Base-by-base conservation (phyloP, 2,329 filamentous ascomycete species). In the Fusarium floridanum region DNA sequence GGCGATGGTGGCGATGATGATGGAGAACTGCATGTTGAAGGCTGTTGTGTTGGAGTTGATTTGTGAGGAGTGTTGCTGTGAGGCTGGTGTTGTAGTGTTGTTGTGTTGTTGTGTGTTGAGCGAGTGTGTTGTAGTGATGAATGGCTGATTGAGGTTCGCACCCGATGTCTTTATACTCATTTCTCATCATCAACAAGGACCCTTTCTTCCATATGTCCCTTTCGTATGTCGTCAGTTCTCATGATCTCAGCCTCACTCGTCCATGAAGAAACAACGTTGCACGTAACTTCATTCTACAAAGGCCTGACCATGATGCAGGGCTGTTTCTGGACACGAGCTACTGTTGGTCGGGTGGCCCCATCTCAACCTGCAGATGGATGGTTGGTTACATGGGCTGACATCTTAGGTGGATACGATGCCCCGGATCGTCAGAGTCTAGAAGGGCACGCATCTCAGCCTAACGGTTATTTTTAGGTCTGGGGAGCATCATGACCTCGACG, bases 1-100 rank as follows among this genome's bases (percentile, higher is more conserved):
- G 56, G 36, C 20, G 24, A 60, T 41, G 29, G 56, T 16, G 14
- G 55, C n/a, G 20, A 60, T 27, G 36, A 60, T 60, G 56, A 36
- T 32, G 36, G 56, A 41, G 56, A 63, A 53, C 41, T 63, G 61
- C 61, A 36, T 50, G 48, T 50, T 50, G 53, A 34, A 36, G n/a
- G 29, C 5, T 36, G 34, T 60, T 60, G 56, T 14, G 7, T 39
- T 27, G 53, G 14, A 16, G 27, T 34, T 55, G 11, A 6, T 20
- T 34, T 41, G 29, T 22, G 34, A 12, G 37, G 37, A 16, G 16
- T 6, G 53, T n/a, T 20, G 7, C 4, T 24, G 27, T 34, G n/a
- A 16, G 20, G 39, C 8, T 27, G 14, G 27, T 55, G 24, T 55
- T 24, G 50, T 55, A 11, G 37, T 22, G 22, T 22, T n/a, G n/a